These are phyloP conservation scores for Yarrowia galli DNA, from an alignment of 1,139 yeast species.

Conservation along the genomic window DNA sequence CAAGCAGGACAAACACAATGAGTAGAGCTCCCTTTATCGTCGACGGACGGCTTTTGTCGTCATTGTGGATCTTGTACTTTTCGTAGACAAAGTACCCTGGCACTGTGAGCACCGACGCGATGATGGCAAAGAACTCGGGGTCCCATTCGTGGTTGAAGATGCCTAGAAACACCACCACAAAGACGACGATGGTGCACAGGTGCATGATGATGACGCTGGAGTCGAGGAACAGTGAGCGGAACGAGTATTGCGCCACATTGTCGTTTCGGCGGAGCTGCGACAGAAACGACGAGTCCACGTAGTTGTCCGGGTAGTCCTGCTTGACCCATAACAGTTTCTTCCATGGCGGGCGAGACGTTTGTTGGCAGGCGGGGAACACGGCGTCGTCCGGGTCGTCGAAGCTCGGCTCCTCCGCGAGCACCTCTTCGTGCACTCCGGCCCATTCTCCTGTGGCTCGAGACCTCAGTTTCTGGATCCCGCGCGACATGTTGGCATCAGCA, in stretches of 20 bases:
- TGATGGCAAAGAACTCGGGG: conserved; percentile 49
- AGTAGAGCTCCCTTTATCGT: conserved; percentile 69
- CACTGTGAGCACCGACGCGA: conserved; percentile 50
- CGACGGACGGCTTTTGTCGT: conserved; percentile 43
- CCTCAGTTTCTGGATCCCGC: conserved; percentile 36
- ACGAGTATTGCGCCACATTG: conserved; percentile 73
- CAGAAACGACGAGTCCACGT: conserved; percentile 80
- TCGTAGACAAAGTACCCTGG: conserved; percentile 53
- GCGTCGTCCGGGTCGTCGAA: conserved; percentile 1
- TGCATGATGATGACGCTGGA: conserved; percentile 73
- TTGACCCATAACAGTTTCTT: conserved; percentile 83
- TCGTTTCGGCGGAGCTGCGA: conserved; percentile 80
- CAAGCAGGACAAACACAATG: conserved; percentile 71
- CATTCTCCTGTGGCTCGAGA: conserved; percentile 35
- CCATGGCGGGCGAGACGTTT: conserved; percentile 58
- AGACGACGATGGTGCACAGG: conserved; percentile 65
- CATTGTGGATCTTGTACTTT: conserved; percentile 36
- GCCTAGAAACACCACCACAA: conserved; percentile 68
- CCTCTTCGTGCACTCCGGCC: conserved; percentile 17
- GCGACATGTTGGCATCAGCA: conserved; percentile 23
- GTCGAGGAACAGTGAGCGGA: conserved; percentile 68
- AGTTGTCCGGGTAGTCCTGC: conserved; percentile 91
- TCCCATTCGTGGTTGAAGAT: conserved; percentile 49
- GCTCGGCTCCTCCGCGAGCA: background rate
- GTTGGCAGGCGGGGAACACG: conserved; percentile 18